Evolutionary conservation across 176 grass and related monocot species (phyloP).

Genomic region (Urochloa ruziziensis): DNA sequence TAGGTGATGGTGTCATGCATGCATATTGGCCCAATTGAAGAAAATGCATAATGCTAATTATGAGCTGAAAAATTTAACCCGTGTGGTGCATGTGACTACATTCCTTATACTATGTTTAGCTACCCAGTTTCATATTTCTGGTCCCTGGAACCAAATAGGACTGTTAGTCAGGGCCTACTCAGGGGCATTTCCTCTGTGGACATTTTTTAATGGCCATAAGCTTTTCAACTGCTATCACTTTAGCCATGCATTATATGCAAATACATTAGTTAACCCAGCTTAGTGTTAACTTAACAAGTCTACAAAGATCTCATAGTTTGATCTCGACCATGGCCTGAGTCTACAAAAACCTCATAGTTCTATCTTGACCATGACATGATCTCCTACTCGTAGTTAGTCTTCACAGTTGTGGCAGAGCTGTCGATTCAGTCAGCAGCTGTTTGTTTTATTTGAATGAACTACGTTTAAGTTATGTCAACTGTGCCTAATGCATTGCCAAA

Average conservation of each 20-base stretch:
- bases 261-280: neutral
- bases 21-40: neutral
- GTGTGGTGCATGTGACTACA: neutral
- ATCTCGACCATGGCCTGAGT: conserved; percentile 6
- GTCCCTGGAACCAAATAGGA: conserved; percentile 6
- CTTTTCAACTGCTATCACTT: conserved; percentile 9
- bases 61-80: conserved; percentile 12
- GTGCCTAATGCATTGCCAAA: conserved; percentile 29
- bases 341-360: too few species aligned
- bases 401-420: neutral
- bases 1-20: neutral
- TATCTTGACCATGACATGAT: neutral
- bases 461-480: neutral
- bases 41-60: conserved; percentile 5
- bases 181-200: neutral
- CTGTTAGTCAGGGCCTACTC: neutral
- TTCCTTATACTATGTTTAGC: neutral
- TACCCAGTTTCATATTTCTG: neutral
- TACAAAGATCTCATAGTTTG: neutral
- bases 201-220: neutral
- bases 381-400: neutral
- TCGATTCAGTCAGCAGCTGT: neutral
- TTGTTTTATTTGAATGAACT: conserved; percentile 25
- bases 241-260: conserved; percentile 1
- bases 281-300: neutral